Base-by-base conservation (phyloP, 495 filamentous ascomycete species). In the Stereocaulon alpinum region DNA sequence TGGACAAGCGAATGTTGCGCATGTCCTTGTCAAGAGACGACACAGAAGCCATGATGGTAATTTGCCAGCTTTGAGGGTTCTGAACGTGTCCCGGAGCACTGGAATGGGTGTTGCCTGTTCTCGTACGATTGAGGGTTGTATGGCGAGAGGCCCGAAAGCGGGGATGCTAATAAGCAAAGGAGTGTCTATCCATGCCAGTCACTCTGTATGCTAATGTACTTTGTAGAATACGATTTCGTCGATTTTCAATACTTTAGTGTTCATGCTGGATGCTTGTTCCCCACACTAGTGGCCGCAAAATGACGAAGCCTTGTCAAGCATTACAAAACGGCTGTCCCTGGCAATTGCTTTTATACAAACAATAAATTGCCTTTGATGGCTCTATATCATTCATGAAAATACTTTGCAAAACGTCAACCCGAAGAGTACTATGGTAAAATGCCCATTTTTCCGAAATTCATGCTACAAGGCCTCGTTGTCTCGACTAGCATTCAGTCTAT, bases 21-120 rank as follows among this genome's bases (percentile, higher is more conserved):
- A 99, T 79, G 77, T 99, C 94, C 71, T 90, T 91, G 69, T 99
- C 94, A 40, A 99, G 75, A 59, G 90, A 95, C 48, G 89, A 80
- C 10, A 97, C 94, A 41, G 94, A 96, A 62, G 94, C 91, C 93
- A 97, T 97, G 62, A 55, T 70, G 18, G 18, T 14, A 14, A 20
- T 3, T 12, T 20, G 18, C 15, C 6, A 43, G 27, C 18, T 18
- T 40, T 18, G 55, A 2, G 48, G 18, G 4, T 17, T 40, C 4
- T 20, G 40, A 24, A 22, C 17, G 17, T 22, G 9, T 4, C 27
- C 49, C 22, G 37, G 58, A 9, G n/a, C 5, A 4, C 20, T 30
- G 40, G 30, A 29, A 37, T 30, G 32, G 22, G 37, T 50, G 42
- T 44, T 30, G 51, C 37, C 49, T 61, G 29, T 5, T n/a, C 10